These are phyloP conservation scores for Haplosporangium sp. DNA, from an alignment of 371 early-diverging fungal species.

Conservation along the genomic window DNA sequence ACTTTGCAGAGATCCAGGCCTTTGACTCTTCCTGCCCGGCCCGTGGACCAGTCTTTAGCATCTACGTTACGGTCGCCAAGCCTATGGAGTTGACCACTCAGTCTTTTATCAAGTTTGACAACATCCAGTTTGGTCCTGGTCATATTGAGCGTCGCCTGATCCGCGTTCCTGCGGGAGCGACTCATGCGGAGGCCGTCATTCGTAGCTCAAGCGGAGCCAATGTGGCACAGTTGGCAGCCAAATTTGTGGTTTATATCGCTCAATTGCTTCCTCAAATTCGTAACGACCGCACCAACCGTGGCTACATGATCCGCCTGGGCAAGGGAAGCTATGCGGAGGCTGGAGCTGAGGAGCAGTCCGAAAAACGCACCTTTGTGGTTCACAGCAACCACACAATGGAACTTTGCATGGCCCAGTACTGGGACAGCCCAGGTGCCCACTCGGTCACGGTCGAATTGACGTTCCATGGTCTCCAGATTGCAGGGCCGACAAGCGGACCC, in stretches of 20 bases:
- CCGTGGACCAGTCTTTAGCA: conserved; percentile 82
- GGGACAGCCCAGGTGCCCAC: conserved; percentile 84
- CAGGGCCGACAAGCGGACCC: conserved; percentile 59
- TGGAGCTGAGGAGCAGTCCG: conserved; percentile 69
- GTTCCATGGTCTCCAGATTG: conserved; percentile 85
- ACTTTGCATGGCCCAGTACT: conserved; percentile 86
- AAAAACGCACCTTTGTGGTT: conserved; percentile 72
- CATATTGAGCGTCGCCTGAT: conserved; percentile 84
- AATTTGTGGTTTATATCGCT: conserved; percentile 60
- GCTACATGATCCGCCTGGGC: conserved; percentile 67
- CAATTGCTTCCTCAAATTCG: conserved; percentile 83
- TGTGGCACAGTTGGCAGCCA: conserved; percentile 34
- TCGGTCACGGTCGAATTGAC: conserved; percentile 74
- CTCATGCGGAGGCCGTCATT: conserved; percentile 64
- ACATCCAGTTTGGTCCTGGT: conserved; percentile 81
- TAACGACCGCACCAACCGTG: conserved; percentile 69
- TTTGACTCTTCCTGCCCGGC: conserved; percentile 81
- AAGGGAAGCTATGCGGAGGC: conserved; percentile 72
- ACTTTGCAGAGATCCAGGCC: conserved; percentile 83
- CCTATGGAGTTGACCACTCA: conserved; percentile 68
- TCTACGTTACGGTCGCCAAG: conserved; percentile 94
- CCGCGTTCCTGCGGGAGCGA: conserved; percentile 85
- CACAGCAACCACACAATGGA: conserved; percentile 83
- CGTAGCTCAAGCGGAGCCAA: conserved; percentile 33
- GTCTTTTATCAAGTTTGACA: conserved; percentile 61